These are phyloP conservation scores for Botrytis fragariae DNA, from an alignment of 2,329 filamentous ascomycete genomes.

Conservation along the genomic window DNA sequence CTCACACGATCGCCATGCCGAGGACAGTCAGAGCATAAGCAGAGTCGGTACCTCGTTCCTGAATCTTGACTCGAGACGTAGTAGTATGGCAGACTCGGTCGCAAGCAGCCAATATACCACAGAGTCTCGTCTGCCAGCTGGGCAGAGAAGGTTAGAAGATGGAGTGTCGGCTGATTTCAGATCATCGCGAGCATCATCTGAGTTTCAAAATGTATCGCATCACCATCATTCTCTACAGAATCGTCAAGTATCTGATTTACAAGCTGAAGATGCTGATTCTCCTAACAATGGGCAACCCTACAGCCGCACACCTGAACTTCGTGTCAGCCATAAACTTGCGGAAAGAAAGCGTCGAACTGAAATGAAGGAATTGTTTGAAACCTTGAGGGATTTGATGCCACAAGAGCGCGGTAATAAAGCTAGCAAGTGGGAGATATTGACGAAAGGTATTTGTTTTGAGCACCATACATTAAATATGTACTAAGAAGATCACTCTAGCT, in stretches of 20 bases:
- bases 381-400: conserved; percentile 73
- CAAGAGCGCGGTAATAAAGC: conserved; percentile 81
- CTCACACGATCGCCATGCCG: conserved; percentile 48
- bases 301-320: conserved; percentile 76
- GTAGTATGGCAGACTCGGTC: conserved; percentile 73
- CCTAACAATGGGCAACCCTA: conserved; percentile 67
- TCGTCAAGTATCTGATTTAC: conserved; percentile 65
- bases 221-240: conserved; percentile 79
- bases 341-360: conserved; percentile 81
- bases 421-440: conserved; percentile 86
- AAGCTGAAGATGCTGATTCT: conserved; percentile 56
- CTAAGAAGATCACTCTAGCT: conserved; percentile 43
- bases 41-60: conserved; percentile 40
- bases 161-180: conserved; percentile 44
- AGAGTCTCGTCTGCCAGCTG: conserved; percentile 68
- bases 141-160: conserved; percentile 71
- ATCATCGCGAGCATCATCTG: conserved; percentile 50
- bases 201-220: conserved; percentile 45
- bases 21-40: conserved; percentile 39
- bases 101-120: conserved; percentile 77
- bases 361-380: conserved; percentile 86
- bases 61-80: conserved; percentile 60
- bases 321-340: conserved; percentile 81
- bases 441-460: conserved; percentile 61
- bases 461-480: not conserved